phyloP scores from a whole-genome alignment of 352 stramenopile genomes.

The Phytophthora lateralis region DNA sequence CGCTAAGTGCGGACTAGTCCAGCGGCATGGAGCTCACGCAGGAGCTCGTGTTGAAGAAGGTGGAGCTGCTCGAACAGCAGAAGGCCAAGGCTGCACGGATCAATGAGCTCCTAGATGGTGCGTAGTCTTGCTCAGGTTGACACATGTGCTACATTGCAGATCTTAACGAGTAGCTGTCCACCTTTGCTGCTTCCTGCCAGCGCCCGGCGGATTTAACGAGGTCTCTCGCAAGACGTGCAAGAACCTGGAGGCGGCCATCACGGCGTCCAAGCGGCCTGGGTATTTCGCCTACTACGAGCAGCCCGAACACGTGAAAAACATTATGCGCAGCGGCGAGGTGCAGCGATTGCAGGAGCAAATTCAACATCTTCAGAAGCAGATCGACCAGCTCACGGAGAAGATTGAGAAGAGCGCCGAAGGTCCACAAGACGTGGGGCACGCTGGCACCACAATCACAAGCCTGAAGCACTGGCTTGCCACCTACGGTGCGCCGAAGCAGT shows the following conservation, averaged over 20 bases:
- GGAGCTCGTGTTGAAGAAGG: constrained; percentile 78
- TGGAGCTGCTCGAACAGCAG: constrained; percentile 74
- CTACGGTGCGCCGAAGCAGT: constrained; percentile 67
- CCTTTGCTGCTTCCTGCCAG: constrained; percentile 24
- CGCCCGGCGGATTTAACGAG: constrained; percentile 73
- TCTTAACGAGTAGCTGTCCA: background rate
- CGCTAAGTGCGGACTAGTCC: background rate
- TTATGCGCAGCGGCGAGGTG: constrained; percentile 62
- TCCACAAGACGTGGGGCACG: constrained; percentile 5
- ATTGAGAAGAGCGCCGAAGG: constrained; percentile 32
- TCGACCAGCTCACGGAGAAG: constrained; percentile 66
- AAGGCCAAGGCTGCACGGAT: constrained; percentile 67
- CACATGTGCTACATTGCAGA: background rate
- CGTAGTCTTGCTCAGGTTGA: constrained; percentile 1
- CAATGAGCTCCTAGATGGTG: constrained; percentile 63
- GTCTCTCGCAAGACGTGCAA: constrained; percentile 77
- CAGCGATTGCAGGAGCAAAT: constrained; percentile 64
- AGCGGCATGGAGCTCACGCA: constrained; percentile 45
- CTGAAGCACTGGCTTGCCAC: constrained; percentile 80
- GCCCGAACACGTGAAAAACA: constrained; percentile 58
- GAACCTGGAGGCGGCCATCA: constrained; percentile 81
- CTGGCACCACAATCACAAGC: constrained; percentile 45
- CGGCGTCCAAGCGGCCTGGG: constrained; percentile 69
- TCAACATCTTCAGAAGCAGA: constrained; percentile 69
- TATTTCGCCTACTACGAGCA: constrained; percentile 81